Conservation (phyloP, 2,329 filamentous ascomycete genomes). For the Sclerotinia minor region DNA sequence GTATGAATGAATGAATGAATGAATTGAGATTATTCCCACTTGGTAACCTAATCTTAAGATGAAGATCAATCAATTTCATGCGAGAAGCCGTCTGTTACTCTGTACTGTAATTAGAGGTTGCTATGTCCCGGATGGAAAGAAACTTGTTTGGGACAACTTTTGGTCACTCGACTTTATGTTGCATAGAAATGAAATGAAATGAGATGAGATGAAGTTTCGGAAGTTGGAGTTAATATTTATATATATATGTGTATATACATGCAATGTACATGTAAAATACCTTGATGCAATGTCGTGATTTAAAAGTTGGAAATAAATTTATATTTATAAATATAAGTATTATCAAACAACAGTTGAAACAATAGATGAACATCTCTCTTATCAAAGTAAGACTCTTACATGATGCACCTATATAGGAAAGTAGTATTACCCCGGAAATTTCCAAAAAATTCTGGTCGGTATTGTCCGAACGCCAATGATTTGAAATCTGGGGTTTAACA, state of each 20-base stretch:
- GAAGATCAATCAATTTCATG: background rate
- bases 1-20: background rate
- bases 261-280: background rate
- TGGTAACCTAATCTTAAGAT: no score
- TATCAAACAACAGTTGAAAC: no score
- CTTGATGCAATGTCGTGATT: background rate
- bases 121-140: background rate
- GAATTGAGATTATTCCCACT: background rate
- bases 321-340: background rate
- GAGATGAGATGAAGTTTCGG: background rate
- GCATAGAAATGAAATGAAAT: no score
- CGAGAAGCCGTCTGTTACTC: background rate
- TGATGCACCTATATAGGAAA: no score
- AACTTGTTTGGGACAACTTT: background rate
- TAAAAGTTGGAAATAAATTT: background rate
- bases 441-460: background rate
- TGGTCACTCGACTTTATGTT: constrained; percentile 7
- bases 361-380: background rate
- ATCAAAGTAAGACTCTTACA: no score
- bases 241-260: no score
- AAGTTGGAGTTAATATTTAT: background rate
- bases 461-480: constrained; percentile 12
- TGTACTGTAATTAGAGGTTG: background rate
- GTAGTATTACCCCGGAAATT: constrained; percentile 8
- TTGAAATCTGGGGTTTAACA: background rate